Conservation (phyloP, 352 stramenopile species). For the Pythium oligandrum region DNA sequence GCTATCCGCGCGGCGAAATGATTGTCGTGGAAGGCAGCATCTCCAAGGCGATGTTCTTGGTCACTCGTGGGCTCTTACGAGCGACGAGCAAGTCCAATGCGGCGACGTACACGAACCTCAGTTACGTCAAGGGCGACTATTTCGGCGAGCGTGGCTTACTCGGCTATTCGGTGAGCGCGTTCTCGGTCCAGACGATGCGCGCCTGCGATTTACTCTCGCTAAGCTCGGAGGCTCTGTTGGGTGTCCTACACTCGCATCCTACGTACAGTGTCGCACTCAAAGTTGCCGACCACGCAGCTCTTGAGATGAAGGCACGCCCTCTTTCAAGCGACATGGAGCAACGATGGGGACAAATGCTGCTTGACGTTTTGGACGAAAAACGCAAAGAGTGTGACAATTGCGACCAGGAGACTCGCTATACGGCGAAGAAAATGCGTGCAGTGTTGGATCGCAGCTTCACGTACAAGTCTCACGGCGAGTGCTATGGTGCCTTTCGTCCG, state of each 20-base stretch:
- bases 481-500: constrained; percentile 29
- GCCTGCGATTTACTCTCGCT: constrained; percentile 59
- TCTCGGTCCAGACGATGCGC: constrained; percentile 41
- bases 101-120: constrained; percentile 13
- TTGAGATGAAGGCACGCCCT: constrained; percentile 15
- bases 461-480: constrained; percentile 24
- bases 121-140: constrained; percentile 47
- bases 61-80: constrained; percentile 44
- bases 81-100: constrained; percentile 26
- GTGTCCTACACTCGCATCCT: constrained; percentile 35
- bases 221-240: constrained; percentile 30
- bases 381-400: constrained; percentile 10
- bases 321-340: constrained; percentile 24
- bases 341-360: constrained; percentile 33
- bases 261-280: constrained; percentile 36
- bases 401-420: background rate
- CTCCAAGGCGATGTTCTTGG: constrained; percentile 64
- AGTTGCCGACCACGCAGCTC: constrained; percentile 25
- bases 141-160: constrained; percentile 59
- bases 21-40: constrained; percentile 64
- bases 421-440: constrained; percentile 22
- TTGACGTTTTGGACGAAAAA: constrained; percentile 31
- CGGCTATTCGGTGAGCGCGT: constrained; percentile 40
- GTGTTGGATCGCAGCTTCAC: constrained; percentile 25
- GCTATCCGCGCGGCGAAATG: constrained; percentile 49